phyloP scores from a whole-genome alignment of 306 rosid genomes.

The Dicorynia guianensis region DNA sequence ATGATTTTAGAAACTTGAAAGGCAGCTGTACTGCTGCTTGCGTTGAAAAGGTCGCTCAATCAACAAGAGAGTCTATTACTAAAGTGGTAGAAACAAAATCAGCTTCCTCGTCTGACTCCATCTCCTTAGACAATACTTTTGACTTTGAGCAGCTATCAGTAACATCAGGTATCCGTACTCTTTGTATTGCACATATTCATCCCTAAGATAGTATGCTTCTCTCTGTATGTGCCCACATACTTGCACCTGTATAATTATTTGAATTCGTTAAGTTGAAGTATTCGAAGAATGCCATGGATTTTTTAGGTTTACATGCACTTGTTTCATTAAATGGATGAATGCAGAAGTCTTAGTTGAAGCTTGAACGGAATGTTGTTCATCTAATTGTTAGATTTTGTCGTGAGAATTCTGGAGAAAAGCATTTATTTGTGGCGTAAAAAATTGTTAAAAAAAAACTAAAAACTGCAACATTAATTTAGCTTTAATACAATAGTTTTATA shows the following conservation, averaged over 20 bases:
- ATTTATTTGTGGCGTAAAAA: neutral
- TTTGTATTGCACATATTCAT: neutral
- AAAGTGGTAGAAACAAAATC: conserved; percentile 41
- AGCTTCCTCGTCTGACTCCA: conserved; percentile 47
- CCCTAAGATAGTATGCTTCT: neutral
- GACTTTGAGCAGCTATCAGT: conserved; percentile 35
- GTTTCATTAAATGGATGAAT: neutral
- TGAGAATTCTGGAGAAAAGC: neutral
- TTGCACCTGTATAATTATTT: neutral
- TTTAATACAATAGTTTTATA: neutral
- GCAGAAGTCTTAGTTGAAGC: neutral
- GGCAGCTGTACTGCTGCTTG: conserved; percentile 13
- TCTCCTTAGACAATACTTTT: conserved; percentile 53
- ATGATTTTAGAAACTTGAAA: conserved; percentile 39
- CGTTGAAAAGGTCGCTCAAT: conserved; percentile 33
- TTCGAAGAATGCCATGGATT: neutral
- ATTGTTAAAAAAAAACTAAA: neutral
- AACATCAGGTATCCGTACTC: conserved; percentile 47
- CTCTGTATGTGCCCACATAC: neutral
- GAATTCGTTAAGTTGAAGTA: neutral
- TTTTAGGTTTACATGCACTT: neutral
- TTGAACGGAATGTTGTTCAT: neutral
- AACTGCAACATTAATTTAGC: neutral
- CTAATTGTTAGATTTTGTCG: neutral
- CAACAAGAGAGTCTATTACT: conserved; percentile 31